Conservation (phyloP, 805 yeast genomes). For the Pichia occidentalis region DNA sequence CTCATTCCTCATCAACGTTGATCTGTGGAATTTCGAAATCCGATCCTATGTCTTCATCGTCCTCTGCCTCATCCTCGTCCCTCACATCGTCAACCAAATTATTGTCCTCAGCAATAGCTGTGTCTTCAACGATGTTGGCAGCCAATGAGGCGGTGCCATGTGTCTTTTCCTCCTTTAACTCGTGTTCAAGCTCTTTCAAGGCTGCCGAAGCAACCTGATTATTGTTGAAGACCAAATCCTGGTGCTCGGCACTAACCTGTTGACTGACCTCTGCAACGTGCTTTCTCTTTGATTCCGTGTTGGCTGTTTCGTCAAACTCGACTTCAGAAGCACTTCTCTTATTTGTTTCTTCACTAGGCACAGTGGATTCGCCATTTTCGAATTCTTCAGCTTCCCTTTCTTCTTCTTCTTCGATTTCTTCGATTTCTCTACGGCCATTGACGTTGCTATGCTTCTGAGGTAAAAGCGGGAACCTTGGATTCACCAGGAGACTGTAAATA, state of each 20-base stretch:
- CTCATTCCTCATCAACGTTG: constrained; percentile 26
- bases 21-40: constrained; percentile 35
- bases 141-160: constrained; percentile 4
- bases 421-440: constrained; percentile 10
- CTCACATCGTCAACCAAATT: constrained; percentile 7
- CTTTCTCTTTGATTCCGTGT: constrained; percentile 13
- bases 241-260: constrained; percentile 10
- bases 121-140: constrained; percentile 10
- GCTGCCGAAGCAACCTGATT: constrained; percentile 5
- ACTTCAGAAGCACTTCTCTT: constrained; percentile 11
- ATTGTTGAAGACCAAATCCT: constrained; percentile 17
- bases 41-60: constrained; percentile 24
- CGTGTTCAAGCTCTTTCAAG: background rate
- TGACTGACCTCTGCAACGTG: constrained; percentile 10
- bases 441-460: constrained; percentile 12
- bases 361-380: background rate
- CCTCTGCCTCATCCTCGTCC: constrained; percentile 7
- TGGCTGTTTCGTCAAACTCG: constrained; percentile 11
- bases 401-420: constrained; percentile 17
- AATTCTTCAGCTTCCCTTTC: constrained; percentile 1
- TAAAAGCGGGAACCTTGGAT: constrained; percentile 67
- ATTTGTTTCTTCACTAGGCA: constrained; percentile 10
- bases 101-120: constrained; percentile 2
- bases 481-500: constrained; percentile 52
- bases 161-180: constrained; percentile 3